A percentile compares a stretch with the other conserved stretches of the same genome.
phyloP scores from a whole-genome alignment of 331 rosid species.

The Stylosanthes scabra region DNA sequence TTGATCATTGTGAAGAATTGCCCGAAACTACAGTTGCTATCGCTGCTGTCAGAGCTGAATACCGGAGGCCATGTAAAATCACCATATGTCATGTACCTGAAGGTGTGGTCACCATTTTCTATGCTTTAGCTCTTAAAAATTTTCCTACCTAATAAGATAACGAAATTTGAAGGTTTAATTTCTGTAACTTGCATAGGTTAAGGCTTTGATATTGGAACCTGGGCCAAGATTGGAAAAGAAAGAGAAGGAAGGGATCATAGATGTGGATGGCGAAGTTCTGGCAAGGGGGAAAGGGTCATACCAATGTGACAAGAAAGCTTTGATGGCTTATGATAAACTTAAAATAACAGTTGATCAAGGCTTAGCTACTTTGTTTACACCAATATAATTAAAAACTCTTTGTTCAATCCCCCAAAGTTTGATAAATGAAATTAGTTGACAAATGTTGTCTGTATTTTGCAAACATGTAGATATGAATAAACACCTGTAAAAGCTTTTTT shows the following conservation, averaged over 20 bases:
- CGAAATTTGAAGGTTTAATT: background rate
- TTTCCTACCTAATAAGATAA: background rate
- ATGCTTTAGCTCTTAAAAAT: background rate
- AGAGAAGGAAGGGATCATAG: conserved; percentile 68
- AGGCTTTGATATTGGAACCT: conserved; percentile 72
- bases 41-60: conserved; percentile 56
- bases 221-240: conserved; percentile 55
- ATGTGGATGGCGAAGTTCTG: conserved; percentile 79
- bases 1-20: conserved; percentile 56
- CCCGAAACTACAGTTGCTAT: conserved; percentile 60
- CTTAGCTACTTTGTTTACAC: conserved; percentile 78
- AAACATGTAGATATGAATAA: no score
- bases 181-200: conserved; percentile 50
- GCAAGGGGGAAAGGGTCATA: conserved; percentile 74
- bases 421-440: background rate
- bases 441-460: background rate
- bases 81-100: conserved; percentile 66
- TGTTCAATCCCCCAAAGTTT: background rate
- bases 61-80: conserved; percentile 72
- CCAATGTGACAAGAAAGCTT: conserved; percentile 55
- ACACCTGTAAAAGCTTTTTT: no score
- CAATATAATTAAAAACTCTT: conserved; percentile 21
- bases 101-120: conserved; percentile 46
- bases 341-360: conserved; percentile 74
- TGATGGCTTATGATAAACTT: conserved; percentile 69